phyloP scores from a whole-genome alignment of 2,329 filamentous ascomycete species.

The Penicillium paneum region DNA sequence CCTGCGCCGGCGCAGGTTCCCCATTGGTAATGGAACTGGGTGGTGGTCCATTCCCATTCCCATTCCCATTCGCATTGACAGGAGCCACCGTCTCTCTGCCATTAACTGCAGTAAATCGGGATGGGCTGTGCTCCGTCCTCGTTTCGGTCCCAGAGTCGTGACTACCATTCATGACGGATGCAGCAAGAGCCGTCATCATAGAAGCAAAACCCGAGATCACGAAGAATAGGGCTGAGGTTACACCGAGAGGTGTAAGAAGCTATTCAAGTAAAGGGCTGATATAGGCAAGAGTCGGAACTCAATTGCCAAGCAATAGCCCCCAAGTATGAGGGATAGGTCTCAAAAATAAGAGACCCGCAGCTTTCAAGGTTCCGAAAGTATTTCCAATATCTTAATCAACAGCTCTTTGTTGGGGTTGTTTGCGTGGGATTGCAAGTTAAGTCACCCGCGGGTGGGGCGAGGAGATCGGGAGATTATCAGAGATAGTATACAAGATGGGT shows the following conservation, averaged over 20 bases:
- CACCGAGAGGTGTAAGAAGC: background rate
- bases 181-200: conserved; percentile 37
- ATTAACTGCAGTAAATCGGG: conserved; percentile 48
- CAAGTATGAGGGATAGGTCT: background rate
- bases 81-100: conserved; percentile 33
- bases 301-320: background rate
- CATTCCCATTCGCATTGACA: background rate
- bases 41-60: conserved; percentile 3
- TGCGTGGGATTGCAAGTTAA: conserved; percentile 1
- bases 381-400: background rate
- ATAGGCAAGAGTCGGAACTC: background rate
- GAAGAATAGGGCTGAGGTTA: background rate
- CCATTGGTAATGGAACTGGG: background rate
- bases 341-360: background rate
- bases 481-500: conserved; percentile 5
- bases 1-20: background rate
- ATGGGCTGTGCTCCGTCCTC: conserved; percentile 42
- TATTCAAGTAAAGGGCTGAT: background rate
- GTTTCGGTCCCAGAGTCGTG: conserved; percentile 35
- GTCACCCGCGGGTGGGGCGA: conserved; percentile 5
- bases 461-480: conserved; percentile 6
- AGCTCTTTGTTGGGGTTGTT: background rate
- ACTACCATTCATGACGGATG: conserved; percentile 30
- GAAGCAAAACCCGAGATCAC: background rate
- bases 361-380: background rate